Conservation (phyloP, 2,329 filamentous ascomycete genomes). For the Fusarium sp. region DNA sequence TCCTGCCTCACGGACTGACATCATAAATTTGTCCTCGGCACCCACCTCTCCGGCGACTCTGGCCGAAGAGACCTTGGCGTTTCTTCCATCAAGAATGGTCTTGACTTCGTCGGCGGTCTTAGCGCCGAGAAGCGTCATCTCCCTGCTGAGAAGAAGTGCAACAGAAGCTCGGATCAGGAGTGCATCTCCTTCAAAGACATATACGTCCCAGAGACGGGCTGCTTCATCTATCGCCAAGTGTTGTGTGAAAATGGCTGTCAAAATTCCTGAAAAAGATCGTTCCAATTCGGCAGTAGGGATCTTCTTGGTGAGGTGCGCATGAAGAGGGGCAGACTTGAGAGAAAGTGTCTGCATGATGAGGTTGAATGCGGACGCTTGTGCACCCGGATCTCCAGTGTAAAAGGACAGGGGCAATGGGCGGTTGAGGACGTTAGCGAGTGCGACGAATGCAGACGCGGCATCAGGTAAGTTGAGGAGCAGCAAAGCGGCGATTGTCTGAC, state of each 20-base stretch:
- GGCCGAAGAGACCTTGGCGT: constrained; percentile 43
- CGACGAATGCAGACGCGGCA: constrained; percentile 72
- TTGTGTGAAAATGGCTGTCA: constrained; percentile 71
- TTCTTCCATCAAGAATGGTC: constrained; percentile 47
- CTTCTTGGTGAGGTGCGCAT: constrained; percentile 68
- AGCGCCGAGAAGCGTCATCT: constrained; percentile 61
- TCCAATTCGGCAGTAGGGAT: constrained; percentile 58
- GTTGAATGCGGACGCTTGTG: constrained; percentile 74
- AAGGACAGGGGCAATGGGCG: constrained; percentile 79
- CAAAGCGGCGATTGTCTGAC: constrained; percentile 75
- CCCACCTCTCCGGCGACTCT: constrained; percentile 53
- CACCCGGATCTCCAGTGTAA: constrained; percentile 74
- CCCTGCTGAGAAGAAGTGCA: constrained; percentile 67
- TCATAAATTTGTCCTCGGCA: constrained; percentile 58
- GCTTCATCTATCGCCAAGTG: constrained; percentile 74
- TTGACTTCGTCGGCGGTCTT: constrained; percentile 57
- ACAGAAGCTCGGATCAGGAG: constrained; percentile 76
- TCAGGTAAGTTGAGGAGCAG: constrained; percentile 76
- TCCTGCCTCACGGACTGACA: constrained; percentile 48
- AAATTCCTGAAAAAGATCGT: constrained; percentile 67
- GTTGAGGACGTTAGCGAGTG: constrained; percentile 81
- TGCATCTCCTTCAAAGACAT: constrained; percentile 82
- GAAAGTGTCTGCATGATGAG: constrained; percentile 73
- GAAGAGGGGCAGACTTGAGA: constrained; percentile 70
- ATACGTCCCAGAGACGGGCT: constrained; percentile 81